Conservation (phyloP, 2,329 filamentous ascomycete species). For the Didymella keratinophila region DNA sequence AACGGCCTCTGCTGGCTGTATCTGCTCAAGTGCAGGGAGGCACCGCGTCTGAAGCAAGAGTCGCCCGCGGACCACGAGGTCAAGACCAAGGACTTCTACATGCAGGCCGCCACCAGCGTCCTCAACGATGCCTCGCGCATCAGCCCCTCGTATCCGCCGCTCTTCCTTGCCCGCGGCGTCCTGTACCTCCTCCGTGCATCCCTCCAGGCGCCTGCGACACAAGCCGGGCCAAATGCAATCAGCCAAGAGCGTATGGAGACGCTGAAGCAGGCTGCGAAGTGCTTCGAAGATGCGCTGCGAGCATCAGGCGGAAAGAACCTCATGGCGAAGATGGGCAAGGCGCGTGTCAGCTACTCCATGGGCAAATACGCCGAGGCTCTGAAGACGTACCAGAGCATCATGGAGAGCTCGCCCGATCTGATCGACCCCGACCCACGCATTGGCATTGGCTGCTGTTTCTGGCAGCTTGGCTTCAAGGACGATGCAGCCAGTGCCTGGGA, state of each 20-base stretch:
- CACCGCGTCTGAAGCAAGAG: conserved; percentile 70
- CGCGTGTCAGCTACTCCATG: conserved; percentile 84
- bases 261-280: conserved; percentile 84
- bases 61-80: conserved; percentile 60
- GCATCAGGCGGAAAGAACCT: conserved; percentile 87
- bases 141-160: conserved; percentile 88
- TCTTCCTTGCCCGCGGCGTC: conserved; percentile 90
- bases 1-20: conserved; percentile 91
- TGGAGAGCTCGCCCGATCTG: conserved; percentile 85
- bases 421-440: conserved; percentile 94
- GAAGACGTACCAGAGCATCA: conserved; percentile 83
- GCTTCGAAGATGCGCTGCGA: conserved; percentile 91
- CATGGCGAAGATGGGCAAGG: conserved; percentile 89
- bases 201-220: conserved; percentile 76
- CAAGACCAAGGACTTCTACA: conserved; percentile 91
- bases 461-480: conserved; percentile 94
- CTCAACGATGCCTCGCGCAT: conserved; percentile 96
- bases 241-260: conserved; percentile 77
- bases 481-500: conserved; percentile 93
- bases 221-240: conserved; percentile 69
- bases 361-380: conserved; percentile 86
- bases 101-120: conserved; percentile 87
- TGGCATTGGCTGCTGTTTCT: conserved; percentile 95
- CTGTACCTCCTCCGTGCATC: conserved; percentile 88
- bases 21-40: conserved; percentile 85